A percentile compares a stretch with the other conserved stretches of the same genome.
Evolutionary conservation across 306 rosid genomes (phyloP).

Genomic region (Lotus japonicus): DNA sequence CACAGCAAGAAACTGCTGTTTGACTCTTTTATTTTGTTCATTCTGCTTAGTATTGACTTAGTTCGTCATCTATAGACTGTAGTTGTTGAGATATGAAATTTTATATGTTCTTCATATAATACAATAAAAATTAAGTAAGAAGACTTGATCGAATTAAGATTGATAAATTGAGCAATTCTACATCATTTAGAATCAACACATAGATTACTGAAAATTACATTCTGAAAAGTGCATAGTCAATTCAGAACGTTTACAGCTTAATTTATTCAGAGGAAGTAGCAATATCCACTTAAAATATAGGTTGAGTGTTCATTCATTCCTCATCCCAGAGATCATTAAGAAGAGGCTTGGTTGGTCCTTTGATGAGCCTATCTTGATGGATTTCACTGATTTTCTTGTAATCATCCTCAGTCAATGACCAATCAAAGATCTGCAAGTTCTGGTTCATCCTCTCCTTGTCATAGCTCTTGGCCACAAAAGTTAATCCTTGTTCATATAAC

Average conservation of each 20-base stretch:
- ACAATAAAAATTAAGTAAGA: neutral
- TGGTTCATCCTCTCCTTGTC: constrained; percentile 41
- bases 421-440: constrained; percentile 35
- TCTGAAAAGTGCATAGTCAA: neutral
- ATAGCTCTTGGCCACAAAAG: constrained; percentile 37
- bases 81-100: neutral
- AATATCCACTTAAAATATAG: neutral
- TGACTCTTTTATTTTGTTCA: too few species aligned
- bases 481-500: constrained; percentile 35
- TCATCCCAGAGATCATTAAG: constrained; percentile 44
- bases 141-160: neutral
- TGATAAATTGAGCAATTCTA: neutral
- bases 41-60: neutral
- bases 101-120: neutral
- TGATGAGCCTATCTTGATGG: constrained; percentile 33
- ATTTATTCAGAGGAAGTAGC: neutral
- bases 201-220: neutral
- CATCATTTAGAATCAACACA: neutral
- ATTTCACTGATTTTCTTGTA: constrained; percentile 38
- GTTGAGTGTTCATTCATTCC: constrained; percentile 5
- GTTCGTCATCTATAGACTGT: too few species aligned
- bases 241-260: neutral
- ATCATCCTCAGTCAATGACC: constrained; percentile 30
- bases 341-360: constrained; percentile 47
- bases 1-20: too few species aligned